phyloP scores from a whole-genome alignment of 2,329 filamentous ascomycete species.

The Colletotrichum sp. region DNA sequence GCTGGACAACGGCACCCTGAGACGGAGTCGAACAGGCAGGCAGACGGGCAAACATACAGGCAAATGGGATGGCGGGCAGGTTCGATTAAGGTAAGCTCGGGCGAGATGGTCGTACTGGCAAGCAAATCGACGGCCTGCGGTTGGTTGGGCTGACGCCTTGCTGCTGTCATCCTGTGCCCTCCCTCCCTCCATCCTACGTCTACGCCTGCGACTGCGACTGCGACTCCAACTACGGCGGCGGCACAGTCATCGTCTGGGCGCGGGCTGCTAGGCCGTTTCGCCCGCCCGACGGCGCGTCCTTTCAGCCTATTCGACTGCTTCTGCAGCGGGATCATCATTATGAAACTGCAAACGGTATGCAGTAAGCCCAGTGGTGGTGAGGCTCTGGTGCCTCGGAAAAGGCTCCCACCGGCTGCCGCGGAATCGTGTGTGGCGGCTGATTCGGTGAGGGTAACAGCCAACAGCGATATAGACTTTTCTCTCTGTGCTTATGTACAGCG shows the following conservation, averaged over 20 bases:
- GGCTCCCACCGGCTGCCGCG: not conserved
- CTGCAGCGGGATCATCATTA: not conserved
- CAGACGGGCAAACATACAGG: not conserved
- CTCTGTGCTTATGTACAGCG: not conserved
- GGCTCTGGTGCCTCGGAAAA: not conserved
- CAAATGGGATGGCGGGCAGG: conserved; percentile 10
- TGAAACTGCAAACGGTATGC: not conserved
- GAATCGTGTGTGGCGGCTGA: not conserved
- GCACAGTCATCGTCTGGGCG: conserved; percentile 9
- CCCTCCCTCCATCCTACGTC: not conserved
- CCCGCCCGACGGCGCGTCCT: not conserved
- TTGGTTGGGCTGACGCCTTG: not conserved
- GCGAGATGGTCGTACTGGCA: not conserved
- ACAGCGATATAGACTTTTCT: not conserved
- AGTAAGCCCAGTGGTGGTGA: not conserved
- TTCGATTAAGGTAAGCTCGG: conserved; percentile 4
- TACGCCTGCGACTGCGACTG: not conserved
- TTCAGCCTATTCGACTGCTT: not conserved
- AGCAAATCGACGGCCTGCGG: not conserved
- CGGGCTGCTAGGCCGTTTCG: not conserved
- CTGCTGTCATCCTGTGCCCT: not conserved
- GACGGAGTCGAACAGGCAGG: not conserved
- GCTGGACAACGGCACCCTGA: not conserved
- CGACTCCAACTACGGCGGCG: not conserved
- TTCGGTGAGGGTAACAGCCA: not conserved